A percentile compares a stretch with the other conserved stretches of the same genome.
phyloP scores from a whole-genome alignment of 2,329 filamentous ascomycete genomes.

The Stachybotrys elegans region DNA sequence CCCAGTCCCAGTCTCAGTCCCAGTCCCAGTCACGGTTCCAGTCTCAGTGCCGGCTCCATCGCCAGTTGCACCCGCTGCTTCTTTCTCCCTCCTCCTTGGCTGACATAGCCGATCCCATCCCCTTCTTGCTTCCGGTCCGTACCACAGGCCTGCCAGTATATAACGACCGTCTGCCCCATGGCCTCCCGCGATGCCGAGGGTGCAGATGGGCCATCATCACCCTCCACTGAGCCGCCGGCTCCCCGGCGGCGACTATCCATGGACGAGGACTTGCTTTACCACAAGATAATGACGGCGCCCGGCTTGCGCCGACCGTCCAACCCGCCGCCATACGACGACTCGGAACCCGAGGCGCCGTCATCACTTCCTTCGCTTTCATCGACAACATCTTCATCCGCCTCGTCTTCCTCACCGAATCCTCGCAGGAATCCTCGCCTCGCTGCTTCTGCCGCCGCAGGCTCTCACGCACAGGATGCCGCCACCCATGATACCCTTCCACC shows the following conservation, averaged over 20 bases:
- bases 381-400: too few species aligned
- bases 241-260: slow-evolving; percentile 45
- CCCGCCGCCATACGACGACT: slow-evolving; percentile 44
- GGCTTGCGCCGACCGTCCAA: slow-evolving; percentile 35
- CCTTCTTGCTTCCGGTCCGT: too few species aligned
- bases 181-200: slow-evolving; percentile 22
- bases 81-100: too few species aligned
- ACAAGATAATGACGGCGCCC: slow-evolving; percentile 43
- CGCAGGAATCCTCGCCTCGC: slow-evolving; percentile 3
- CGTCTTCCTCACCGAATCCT: too few species aligned
- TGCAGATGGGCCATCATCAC: slow-evolving; percentile 27
- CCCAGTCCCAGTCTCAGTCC: too few species aligned
- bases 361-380: too few species aligned
- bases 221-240: slow-evolving; percentile 27
- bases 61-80: too few species aligned
- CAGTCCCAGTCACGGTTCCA: too few species aligned
- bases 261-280: slow-evolving; percentile 51
- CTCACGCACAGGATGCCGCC: slow-evolving; percentile 6
- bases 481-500: slow-evolving; percentile 41
- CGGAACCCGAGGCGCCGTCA: too few species aligned
- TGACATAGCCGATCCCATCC: too few species aligned
- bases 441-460: slow-evolving; percentile 15
- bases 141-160: too few species aligned
- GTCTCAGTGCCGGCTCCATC: too few species aligned
- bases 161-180: slow-evolving; percentile 25